A percentile compares a stretch with the other conserved stretches of the same genome.
These are phyloP conservation scores for Euphorbia pulcherrima DNA, from an alignment of 345 rosid genomes.

Conservation along the genomic window DNA sequence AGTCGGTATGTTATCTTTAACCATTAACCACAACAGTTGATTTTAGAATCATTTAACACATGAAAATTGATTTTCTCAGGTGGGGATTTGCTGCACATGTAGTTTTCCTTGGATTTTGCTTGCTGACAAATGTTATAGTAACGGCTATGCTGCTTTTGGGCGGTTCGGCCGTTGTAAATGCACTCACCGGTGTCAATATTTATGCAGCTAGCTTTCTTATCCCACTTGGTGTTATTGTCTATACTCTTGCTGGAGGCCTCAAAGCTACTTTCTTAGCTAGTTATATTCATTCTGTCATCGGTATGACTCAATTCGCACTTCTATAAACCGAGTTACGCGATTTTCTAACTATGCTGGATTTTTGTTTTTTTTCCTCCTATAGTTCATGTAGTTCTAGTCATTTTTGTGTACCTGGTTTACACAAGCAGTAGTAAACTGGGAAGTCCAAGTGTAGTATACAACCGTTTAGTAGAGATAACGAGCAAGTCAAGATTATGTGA, in stretches of 20 bases:
- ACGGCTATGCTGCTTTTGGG: conserved; percentile 94
- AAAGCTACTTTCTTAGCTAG: conserved; percentile 95
- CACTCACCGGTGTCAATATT: conserved; percentile 79
- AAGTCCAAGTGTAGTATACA: conserved; percentile 58
- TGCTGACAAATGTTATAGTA: conserved; percentile 68
- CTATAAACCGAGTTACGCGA: too few species aligned
- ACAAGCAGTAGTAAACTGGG: conserved; percentile 75
- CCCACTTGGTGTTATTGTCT: conserved; percentile 83
- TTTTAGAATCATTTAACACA: too few species aligned
- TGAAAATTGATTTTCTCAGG: conserved; percentile 30
- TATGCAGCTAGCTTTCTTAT: conserved; percentile 89
- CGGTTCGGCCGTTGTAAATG: conserved; percentile 92
- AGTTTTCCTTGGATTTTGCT: conserved; percentile 80
- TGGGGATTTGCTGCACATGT: conserved; percentile 88
- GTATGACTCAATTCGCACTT: conserved; percentile 23
- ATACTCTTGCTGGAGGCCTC: conserved; percentile 91
- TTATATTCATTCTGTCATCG: conserved; percentile 85
- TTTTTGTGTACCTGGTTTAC: conserved; percentile 82
- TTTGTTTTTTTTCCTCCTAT: conserved; percentile 27
- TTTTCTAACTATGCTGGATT: background rate
- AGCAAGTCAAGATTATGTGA: conserved; percentile 64
- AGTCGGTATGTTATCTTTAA: background rate
- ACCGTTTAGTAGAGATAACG: conserved; percentile 46
- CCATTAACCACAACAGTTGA: background rate
- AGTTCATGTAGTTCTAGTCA: conserved; percentile 76